These are phyloP conservation scores for Mortierella alpina DNA, from an alignment of 192 early-diverging fungal species.

Conservation along the genomic window DNA sequence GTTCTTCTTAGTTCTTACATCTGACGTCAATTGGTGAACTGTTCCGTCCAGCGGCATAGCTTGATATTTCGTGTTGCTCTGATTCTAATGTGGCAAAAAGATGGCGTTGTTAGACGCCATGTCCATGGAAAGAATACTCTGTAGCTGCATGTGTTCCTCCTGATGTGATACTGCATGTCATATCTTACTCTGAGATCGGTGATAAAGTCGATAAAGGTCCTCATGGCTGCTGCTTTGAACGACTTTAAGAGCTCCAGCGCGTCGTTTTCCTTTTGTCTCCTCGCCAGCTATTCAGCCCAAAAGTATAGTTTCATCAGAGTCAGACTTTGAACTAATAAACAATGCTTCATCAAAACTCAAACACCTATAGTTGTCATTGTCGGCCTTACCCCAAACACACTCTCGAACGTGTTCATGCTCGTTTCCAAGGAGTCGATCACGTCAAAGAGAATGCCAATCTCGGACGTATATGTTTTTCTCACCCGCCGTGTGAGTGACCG, in stretches of 20 bases:
- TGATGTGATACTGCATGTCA: too few relatives aligned
- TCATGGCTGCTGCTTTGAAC: constrained; percentile 63
- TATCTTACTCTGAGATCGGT: constrained; percentile 74
- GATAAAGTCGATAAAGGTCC: constrained; percentile 73
- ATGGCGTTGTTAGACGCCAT: background rate
- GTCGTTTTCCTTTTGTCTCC: constrained; percentile 55
- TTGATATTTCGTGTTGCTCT: constrained; percentile 55
- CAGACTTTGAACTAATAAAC: background rate
- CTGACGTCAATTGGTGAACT: constrained; percentile 84
- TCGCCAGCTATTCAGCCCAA: constrained; percentile 40
- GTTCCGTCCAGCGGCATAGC: constrained; percentile 82
- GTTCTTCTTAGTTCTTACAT: constrained; percentile 59
- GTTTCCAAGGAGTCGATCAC: constrained; percentile 47
- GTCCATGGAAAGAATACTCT: too few relatives aligned
- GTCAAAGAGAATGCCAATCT: constrained; percentile 49
- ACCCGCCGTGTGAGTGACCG: constrained; percentile 18
- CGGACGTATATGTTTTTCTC: constrained; percentile 35
- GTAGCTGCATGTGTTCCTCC: too few relatives aligned
- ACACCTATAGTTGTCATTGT: background rate
- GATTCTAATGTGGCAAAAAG: constrained; percentile 27
- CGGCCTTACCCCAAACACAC: constrained; percentile 46
- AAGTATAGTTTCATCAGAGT: background rate
- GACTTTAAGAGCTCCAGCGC: constrained; percentile 59
- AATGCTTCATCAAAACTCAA: too few relatives aligned
- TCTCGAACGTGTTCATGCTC: constrained; percentile 52